phyloP scores from a whole-genome alignment of 768 basidiomycete species.

The Trametopsis cervina region DNA sequence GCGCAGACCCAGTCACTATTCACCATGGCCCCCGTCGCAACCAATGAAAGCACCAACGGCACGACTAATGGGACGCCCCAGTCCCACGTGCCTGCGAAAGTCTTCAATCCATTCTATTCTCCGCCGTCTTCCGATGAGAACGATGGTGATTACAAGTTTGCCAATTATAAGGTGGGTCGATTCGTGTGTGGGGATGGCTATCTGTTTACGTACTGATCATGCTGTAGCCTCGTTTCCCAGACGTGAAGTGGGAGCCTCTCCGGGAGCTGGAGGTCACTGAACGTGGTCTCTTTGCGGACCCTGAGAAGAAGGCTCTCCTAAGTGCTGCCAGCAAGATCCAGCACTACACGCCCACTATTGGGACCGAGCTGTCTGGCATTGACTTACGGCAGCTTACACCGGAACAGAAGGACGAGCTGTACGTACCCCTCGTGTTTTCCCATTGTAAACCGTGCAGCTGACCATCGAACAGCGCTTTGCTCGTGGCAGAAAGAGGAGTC shows the following conservation, averaged over 20 bases:
- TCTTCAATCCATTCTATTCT: slow-evolving; percentile 65
- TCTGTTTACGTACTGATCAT: neutral
- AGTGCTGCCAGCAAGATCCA: slow-evolving; percentile 59
- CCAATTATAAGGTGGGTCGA: slow-evolving; percentile 48
- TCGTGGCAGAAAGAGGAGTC: slow-evolving; percentile 70
- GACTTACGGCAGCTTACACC: slow-evolving; percentile 64
- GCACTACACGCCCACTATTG: slow-evolving; percentile 65
- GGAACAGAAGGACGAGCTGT: slow-evolving; percentile 77
- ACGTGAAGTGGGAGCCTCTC: slow-evolving; percentile 59
- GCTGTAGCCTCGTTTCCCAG: slow-evolving; percentile 57
- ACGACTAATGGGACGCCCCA: slow-evolving; percentile 23
- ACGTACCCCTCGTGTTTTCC: slow-evolving; percentile 17
- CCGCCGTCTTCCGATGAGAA: slow-evolving; percentile 43
- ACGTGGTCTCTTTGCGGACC: slow-evolving; percentile 62
- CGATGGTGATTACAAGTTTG: slow-evolving; percentile 45
- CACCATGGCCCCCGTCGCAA: slow-evolving; percentile 46
- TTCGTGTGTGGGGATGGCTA: neutral
- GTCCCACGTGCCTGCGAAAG: slow-evolving; percentile 13
- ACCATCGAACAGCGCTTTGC: slow-evolving; percentile 43
- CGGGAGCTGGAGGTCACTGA: slow-evolving; percentile 52
- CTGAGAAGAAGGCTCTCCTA: slow-evolving; percentile 58
- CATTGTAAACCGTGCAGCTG: neutral
- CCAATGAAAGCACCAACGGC: slow-evolving; percentile 25
- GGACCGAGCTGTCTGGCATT: slow-evolving; percentile 67
- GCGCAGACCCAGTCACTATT: neutral